Evolutionary conservation across 1,284 basidiomycete genomes (phyloP).

Genomic region (Trichosporon faecale): DNA sequence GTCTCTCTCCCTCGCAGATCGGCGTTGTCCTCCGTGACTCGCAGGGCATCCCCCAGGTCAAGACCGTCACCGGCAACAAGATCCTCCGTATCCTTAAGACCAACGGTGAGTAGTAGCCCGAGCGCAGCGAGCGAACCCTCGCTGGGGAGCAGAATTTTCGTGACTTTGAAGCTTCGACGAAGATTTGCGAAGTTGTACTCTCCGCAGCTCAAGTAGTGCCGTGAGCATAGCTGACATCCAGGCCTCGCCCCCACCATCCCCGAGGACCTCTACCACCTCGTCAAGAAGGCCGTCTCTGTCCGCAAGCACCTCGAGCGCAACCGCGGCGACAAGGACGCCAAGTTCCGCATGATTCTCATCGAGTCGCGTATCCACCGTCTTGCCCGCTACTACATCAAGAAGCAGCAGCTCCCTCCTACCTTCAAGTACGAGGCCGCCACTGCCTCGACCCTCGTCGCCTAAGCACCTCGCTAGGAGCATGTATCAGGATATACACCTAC

Average conservation of each 20-base stretch:
- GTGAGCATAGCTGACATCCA: slow-evolving; percentile 41
- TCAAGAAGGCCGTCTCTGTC: slow-evolving; percentile 99
- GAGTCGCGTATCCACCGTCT: slow-evolving; percentile 98
- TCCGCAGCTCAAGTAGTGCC: not conserved
- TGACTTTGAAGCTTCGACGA: not conserved
- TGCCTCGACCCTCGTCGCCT: slow-evolving; percentile 62
- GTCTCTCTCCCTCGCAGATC: slow-evolving; percentile 95
- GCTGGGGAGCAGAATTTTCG: too few relatives aligned
- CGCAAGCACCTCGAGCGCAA: slow-evolving; percentile 98
- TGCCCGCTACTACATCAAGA: slow-evolving; percentile 95
- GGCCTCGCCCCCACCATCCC: slow-evolving; percentile 96
- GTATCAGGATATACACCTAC: slow-evolving; percentile 2
- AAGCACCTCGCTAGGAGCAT: slow-evolving; percentile 26
- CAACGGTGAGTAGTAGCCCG: slow-evolving; percentile 71
- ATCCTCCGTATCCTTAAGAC: slow-evolving; percentile 97
- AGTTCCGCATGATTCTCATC: slow-evolving; percentile 97
- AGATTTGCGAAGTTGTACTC: not conserved
- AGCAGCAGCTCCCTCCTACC: slow-evolving; percentile 93
- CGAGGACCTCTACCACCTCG: slow-evolving; percentile 98
- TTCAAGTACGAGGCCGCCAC: slow-evolving; percentile 97
- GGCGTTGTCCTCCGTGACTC: slow-evolving; percentile 98
- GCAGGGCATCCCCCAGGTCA: slow-evolving; percentile 92
- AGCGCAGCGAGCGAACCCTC: too few relatives aligned
- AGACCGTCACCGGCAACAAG: slow-evolving; percentile 98
- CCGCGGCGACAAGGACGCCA: slow-evolving; percentile 97